Evolutionary conservation across 192 early-diverging fungal genomes (phyloP).

Genomic region (Coemansia sp.): DNA sequence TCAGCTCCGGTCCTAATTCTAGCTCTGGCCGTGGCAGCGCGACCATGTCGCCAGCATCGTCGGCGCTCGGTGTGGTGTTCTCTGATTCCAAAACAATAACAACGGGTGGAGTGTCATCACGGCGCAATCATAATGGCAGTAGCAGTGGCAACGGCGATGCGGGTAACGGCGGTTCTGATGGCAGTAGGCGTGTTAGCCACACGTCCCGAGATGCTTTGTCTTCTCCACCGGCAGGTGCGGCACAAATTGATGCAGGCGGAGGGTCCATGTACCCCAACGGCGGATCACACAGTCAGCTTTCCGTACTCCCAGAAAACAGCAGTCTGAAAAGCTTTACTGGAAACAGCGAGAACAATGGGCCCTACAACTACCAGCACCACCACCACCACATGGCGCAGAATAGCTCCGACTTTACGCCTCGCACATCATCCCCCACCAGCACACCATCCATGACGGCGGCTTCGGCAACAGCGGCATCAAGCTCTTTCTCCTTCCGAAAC

Average conservation of each 20-base stretch:
- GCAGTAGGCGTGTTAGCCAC: constrained; percentile 12
- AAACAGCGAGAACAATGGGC: constrained; percentile 18
- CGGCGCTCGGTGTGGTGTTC: constrained; percentile 43
- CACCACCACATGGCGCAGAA: constrained; percentile 19
- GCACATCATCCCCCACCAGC: constrained; percentile 30
- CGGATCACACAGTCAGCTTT: constrained; percentile 13
- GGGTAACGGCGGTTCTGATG: constrained; percentile 2
- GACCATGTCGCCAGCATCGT: constrained; percentile 14
- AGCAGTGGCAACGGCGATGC: constrained; percentile 11
- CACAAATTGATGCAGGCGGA: background rate
- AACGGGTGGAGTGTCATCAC: background rate
- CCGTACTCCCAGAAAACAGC: constrained; percentile 24
- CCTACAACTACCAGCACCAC: background rate
- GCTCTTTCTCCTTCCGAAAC: constrained; percentile 48
- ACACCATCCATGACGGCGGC: constrained; percentile 35
- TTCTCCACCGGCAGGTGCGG: background rate
- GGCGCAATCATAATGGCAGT: constrained; percentile 7
- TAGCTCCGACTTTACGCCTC: constrained; percentile 35
- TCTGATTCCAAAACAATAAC: constrained; percentile 16
- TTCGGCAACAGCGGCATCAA: constrained; percentile 36
- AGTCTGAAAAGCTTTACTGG: constrained; percentile 7
- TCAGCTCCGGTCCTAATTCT: background rate
- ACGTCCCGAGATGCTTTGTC: constrained; percentile 4
- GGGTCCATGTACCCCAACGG: background rate
- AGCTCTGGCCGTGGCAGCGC: background rate